Evolutionary conservation across 352 stramenopile species (phyloP).

Genomic region (Phytophthora colocasiae): DNA sequence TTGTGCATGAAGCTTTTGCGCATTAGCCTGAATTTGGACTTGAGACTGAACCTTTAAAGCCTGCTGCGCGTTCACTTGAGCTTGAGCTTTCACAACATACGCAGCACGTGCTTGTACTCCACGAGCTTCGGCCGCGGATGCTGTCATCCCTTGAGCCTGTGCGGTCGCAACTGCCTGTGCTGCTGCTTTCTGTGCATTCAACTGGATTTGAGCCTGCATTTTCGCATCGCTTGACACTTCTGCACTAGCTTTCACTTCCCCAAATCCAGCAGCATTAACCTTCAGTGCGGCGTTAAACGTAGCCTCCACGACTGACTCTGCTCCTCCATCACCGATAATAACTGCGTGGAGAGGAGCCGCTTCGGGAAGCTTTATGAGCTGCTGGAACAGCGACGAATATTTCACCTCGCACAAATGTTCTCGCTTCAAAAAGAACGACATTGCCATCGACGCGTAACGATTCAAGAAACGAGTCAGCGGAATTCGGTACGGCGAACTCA

Average conservation of each 20-base stretch:
- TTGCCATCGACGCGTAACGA: conserved; percentile 84
- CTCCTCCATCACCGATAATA: conserved; percentile 88
- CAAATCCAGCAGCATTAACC: conserved; percentile 45
- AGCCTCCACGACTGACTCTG: conserved; percentile 91
- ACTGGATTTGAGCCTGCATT: conserved; percentile 86
- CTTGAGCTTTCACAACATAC: conserved; percentile 86
- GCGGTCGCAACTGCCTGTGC: conserved; percentile 80
- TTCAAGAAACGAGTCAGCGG: conserved; percentile 95
- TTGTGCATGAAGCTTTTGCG: conserved; percentile 88
- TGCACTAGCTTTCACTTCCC: conserved; percentile 37
- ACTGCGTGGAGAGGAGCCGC: conserved; percentile 88
- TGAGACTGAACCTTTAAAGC: conserved; percentile 87
- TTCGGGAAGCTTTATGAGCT: conserved; percentile 93
- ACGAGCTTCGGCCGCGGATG: conserved; percentile 71
- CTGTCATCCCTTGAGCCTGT: conserved; percentile 80
- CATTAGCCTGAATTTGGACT: conserved; percentile 90
- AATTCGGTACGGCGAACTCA: conserved; percentile 92
- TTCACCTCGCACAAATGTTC: conserved; percentile 84
- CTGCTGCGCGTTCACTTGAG: conserved; percentile 86
- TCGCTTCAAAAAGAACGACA: conserved; percentile 91
- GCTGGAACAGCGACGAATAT: conserved; percentile 95
- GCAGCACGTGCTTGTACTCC: conserved; percentile 85
- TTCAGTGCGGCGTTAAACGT: conserved; percentile 91
- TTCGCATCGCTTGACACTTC: conserved; percentile 74
- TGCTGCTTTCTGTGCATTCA: conserved; percentile 86